Percentiles rank a stretch among this genome's conserved stretches.
phyloP scores from a whole-genome alignment of 805 yeast species.

The Wickerhamomyces chambardii region DNA sequence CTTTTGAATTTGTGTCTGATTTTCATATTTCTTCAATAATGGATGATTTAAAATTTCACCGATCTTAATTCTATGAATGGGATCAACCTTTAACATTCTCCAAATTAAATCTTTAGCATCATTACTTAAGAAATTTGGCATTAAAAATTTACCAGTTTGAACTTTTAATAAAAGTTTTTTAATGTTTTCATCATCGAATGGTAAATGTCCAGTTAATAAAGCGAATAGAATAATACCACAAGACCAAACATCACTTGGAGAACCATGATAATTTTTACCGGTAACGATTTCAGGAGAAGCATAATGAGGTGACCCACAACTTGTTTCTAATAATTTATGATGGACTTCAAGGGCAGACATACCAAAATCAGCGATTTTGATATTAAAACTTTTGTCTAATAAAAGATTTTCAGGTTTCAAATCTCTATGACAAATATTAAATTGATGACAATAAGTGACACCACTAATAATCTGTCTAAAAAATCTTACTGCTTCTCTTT shows the following conservation, averaged over 20 bases:
- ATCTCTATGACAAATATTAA: slow-evolving; percentile 85
- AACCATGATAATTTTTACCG: slow-evolving; percentile 92
- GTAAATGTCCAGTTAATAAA: slow-evolving; percentile 86
- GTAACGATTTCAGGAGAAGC: slow-evolving; percentile 98
- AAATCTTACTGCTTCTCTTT: slow-evolving; percentile 82
- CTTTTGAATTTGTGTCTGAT: slow-evolving; percentile 22
- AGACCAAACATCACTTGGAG: slow-evolving; percentile 97
- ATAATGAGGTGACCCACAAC: slow-evolving; percentile 98
- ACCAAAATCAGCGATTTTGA: slow-evolving; percentile 97
- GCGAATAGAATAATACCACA: slow-evolving; percentile 96
- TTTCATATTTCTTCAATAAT: slow-evolving; percentile 63
- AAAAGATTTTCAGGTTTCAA: slow-evolving; percentile 75
- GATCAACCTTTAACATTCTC: slow-evolving; percentile 77
- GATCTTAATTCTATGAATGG: slow-evolving; percentile 70
- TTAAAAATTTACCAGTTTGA: slow-evolving; percentile 77
- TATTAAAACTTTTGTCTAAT: slow-evolving; percentile 75
- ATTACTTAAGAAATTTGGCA: slow-evolving; percentile 69
- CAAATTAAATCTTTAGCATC: slow-evolving; percentile 86
- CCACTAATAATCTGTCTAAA: slow-evolving; percentile 83
- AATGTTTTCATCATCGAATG: slow-evolving; percentile 95
- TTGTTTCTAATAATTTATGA: slow-evolving; percentile 79
- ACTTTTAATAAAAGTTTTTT: slow-evolving; percentile 82
- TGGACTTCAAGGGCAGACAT: slow-evolving; percentile 95
- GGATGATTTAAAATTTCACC: slow-evolving; percentile 77
- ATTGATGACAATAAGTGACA: slow-evolving; percentile 75